A percentile compares a stretch with the other conserved stretches of the same genome.
phyloP scores from a whole-genome alignment of 129 eudicot species.

The sunflower (Helianthus annuus) region HanXRQr2.0-SUNRISE NC_035440.2:9841075-9841574 shows the following conservation, averaged over 20 bases:
- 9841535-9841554: constrained; percentile 16
- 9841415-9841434: constrained; percentile 37
- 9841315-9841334: constrained; percentile 62
- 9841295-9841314: constrained; percentile 47
- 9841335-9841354: constrained; percentile 44
- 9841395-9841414: constrained; percentile 40
- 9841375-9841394: constrained; percentile 51
- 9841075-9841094: constrained; percentile 99
- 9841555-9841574: constrained; percentile 22
- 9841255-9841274: constrained; percentile 88
- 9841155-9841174: constrained; percentile 6
- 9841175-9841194: constrained; percentile 48
- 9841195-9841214: constrained; percentile 76
- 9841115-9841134: neutral
- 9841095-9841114: constrained; percentile 13
- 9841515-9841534: constrained; percentile 36
- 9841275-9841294: constrained; percentile 56
- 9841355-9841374: constrained; percentile 71
- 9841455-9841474: constrained; percentile 36
- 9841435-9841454: constrained; percentile 38
- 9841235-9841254: constrained; percentile 47
- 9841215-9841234: constrained; percentile 71
- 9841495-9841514: constrained; percentile 34
- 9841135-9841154: neutral
- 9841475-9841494: constrained; percentile 17